phyloP scores from a whole-genome alignment of 2,329 filamentous ascomycete genomes.

The Paecilomyces sp. region DNA sequence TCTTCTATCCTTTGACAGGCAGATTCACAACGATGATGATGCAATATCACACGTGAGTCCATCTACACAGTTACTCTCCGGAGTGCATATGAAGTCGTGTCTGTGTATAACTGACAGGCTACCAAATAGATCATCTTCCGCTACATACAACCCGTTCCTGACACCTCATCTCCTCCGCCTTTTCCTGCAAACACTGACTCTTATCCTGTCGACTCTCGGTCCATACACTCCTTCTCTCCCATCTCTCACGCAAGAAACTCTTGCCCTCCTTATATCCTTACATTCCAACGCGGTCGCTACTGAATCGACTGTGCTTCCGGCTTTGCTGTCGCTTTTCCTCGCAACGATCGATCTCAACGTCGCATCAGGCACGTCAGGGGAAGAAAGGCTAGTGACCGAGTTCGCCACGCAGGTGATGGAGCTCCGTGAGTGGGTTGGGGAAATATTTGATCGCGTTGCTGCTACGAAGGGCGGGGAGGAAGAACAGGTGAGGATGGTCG shows the following conservation, averaged over 20 bases:
- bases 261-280: constrained; percentile 71
- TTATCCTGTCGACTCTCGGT: constrained; percentile 76
- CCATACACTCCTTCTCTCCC: constrained; percentile 69
- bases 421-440: constrained; percentile 76
- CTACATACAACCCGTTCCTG: constrained; percentile 55
- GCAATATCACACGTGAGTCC: constrained; percentile 43
- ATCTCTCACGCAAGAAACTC: constrained; percentile 76
- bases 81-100: neutral
- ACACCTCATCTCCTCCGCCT: constrained; percentile 69
- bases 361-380: constrained; percentile 40
- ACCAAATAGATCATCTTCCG: constrained; percentile 22
- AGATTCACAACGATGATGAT: constrained; percentile 63
- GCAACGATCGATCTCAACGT: constrained; percentile 74
- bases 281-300: constrained; percentile 46
- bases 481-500: constrained; percentile 49
- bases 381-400: constrained; percentile 64
- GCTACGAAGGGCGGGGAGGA: constrained; percentile 52
- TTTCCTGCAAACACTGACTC: constrained; percentile 77
- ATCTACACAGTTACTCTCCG: neutral
- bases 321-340: constrained; percentile 70
- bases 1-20: constrained; percentile 81
- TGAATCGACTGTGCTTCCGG: constrained; percentile 62
- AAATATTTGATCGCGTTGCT: constrained; percentile 58
- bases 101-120: constrained; percentile 5
- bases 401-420: constrained; percentile 74